Evolutionary conservation across 2,329 filamentous ascomycete genomes (phyloP), one percentile per base, ranked within the genome.

Genomic region (Alternaria dauci): DNA sequence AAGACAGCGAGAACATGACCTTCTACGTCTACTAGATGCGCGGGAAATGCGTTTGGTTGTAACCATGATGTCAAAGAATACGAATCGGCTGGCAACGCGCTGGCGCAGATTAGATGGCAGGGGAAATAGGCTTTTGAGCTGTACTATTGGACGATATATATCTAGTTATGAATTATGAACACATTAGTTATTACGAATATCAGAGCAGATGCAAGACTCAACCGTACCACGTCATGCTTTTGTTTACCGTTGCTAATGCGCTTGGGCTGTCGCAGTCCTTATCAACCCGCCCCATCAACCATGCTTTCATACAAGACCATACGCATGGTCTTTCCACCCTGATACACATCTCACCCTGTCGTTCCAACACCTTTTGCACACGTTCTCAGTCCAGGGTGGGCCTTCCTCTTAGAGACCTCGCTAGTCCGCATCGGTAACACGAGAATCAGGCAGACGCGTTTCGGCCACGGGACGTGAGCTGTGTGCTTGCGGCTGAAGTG

Each of bases 21-120:
- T 76, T 77, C 57, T 76, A 71, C 51, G 75, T 76, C 48, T 76
- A 76, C 65, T 77, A 68, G 32, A 46, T 7, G 8, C 5, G 2
- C 18, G 25, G 1, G 16, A 5, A 28, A 8, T 1, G 12, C n/a
- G 11, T 25, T 26, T 38, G 41, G 5, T 2, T 16, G 7, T 8
- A 25, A n/a, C 4, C 23, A 25, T 16, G 12, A 23, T 18, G 28
- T 6, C 0, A 2, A 16, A 8, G 0, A 36, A 5, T 2, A 14
- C 8, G 1, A 36, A 53, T 44, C 39, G 51, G 51, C 51, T 53
- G 32, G 51, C 39, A 53, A 34, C 20, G 39, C 43, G 41, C 18
- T 34, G 11, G 51, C 51, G 51, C 51, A 53, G 51, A 53, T 43
- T 2, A 18, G 7, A 36, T 8, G 32, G 32, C 0, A 14, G 14